Conservation (phyloP, 2,329 filamentous ascomycete species). For the Nakataea oryzae region DNA sequence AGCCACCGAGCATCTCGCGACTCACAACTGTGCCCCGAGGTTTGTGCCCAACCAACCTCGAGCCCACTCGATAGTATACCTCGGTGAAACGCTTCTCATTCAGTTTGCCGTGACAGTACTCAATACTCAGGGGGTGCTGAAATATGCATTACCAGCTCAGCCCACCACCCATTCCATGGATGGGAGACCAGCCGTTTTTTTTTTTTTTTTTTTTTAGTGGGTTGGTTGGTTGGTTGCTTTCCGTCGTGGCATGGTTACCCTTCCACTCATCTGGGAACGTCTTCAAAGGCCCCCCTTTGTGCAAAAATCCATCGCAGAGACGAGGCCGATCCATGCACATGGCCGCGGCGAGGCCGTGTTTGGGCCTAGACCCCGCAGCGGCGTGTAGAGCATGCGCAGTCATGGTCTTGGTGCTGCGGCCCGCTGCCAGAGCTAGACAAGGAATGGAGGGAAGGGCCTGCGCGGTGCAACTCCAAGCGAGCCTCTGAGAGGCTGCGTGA, state of each 20-base stretch:
- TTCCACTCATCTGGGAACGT: too few relatives aligned
- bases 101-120: too few relatives aligned
- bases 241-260: background rate
- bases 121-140: too few relatives aligned
- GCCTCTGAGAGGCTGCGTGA: background rate
- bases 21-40: background rate
- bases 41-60: too few relatives aligned
- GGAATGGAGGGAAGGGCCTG: background rate
- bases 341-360: too few relatives aligned
- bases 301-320: too few relatives aligned
- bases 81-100: background rate
- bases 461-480: background rate
- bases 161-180: background rate
- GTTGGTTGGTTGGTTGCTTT: background rate
- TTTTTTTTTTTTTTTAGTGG: too few relatives aligned
- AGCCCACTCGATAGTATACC: background rate
- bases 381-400: background rate
- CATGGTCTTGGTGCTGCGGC: background rate
- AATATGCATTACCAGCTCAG: background rate
- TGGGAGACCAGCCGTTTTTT: background rate
- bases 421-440: background rate
- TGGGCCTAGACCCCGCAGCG: background rate
- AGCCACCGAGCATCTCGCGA: too few relatives aligned
- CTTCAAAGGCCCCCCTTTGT: too few relatives aligned
- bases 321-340: background rate